Base-by-base conservation (phyloP, 2,329 filamentous ascomycete species). In the Xylaria sp. region DNA sequence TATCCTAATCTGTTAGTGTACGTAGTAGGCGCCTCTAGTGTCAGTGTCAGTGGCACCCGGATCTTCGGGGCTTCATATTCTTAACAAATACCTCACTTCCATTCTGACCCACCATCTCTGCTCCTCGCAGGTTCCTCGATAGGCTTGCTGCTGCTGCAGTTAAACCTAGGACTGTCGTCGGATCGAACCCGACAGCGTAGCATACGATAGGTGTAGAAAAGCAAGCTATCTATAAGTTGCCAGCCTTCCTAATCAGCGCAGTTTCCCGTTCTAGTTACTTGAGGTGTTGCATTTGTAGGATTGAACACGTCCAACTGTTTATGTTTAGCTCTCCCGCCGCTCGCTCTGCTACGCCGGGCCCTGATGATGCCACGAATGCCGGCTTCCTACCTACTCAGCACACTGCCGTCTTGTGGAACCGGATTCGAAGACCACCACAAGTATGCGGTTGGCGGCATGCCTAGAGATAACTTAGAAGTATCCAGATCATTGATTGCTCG, bases 21-120 rank as follows among this genome's bases (percentile, higher is more conserved):
- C 23, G 25, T 18, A 51, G 8, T 27, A 62, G 59, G 65, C 58
- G 60, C 50, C 57, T 68, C 60, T 63, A 62, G 60, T 55, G 47
- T 32, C 32, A 64, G 69, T 73, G 66, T 65, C 63, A 61, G n/a
- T n/a, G n/a, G n/a, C n/a, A n/a, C n/a, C 65, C 66, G 67, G 62
- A 65, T 71, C 67, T 65, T 63, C 59, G 69, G 62, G 63, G 53
- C 37, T 44, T 50, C 29, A 40, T 57, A 40, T 61, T 32, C 42
- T 47, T 44, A 40, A 68, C 65, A 68, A 68, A 65, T 70, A 68
- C 65, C 68, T 68, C 65, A 67, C 57, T 68, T 50, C 47, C 55
- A 50, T 66, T 44, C 55, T 53, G 65, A 65, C 65, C 68, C 68
- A 62, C 65, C 68, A 63, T 54, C 50, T 44, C 23, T 9, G 3